Conservation (phyloP, 805 yeast species). For the Candida taoyuanica region DNA sequence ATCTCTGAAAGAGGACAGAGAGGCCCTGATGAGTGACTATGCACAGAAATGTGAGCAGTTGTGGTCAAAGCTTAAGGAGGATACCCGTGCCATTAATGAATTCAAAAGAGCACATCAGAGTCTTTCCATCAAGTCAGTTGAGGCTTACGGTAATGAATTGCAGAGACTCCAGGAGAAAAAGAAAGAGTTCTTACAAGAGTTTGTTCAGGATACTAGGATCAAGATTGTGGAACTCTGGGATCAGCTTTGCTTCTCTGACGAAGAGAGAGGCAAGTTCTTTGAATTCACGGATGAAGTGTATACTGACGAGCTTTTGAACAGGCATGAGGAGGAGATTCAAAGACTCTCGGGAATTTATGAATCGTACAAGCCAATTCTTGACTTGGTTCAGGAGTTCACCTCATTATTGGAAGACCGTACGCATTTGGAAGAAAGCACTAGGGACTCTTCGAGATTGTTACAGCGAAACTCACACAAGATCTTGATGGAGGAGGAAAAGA, state of each 20-base stretch:
- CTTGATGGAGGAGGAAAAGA: slow-evolving; percentile 72
- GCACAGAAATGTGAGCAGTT: slow-evolving; percentile 40
- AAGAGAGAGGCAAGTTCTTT: slow-evolving; percentile 45
- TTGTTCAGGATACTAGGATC: slow-evolving; percentile 57
- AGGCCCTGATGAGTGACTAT: slow-evolving; percentile 18
- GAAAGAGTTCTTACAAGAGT: slow-evolving; percentile 58
- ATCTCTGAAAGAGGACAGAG: slow-evolving; percentile 15
- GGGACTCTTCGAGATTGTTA: slow-evolving; percentile 74
- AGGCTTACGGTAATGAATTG: slow-evolving; percentile 50
- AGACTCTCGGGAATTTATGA: slow-evolving; percentile 46
- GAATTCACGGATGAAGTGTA: slow-evolving; percentile 35
- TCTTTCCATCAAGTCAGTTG: slow-evolving; percentile 43
- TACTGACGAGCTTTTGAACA: slow-evolving; percentile 56
- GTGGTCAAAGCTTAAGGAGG: slow-evolving; percentile 57
- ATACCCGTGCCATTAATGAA: slow-evolving; percentile 32
- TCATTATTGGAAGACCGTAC: slow-evolving; percentile 55
- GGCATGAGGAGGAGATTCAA: slow-evolving; percentile 60
- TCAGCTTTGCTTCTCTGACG: slow-evolving; percentile 50
- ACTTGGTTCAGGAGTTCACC: slow-evolving; percentile 50
- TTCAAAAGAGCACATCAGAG: slow-evolving; percentile 42
- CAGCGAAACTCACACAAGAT: slow-evolving; percentile 76
- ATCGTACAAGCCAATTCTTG: slow-evolving; percentile 50
- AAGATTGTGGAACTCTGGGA: slow-evolving; percentile 63
- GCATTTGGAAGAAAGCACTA: slow-evolving; percentile 62
- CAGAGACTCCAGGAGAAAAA: slow-evolving; percentile 56